These are phyloP conservation scores for Drosera capensis DNA, from an alignment of 148 eudicot genomes.

Conservation along the genomic window DNA sequence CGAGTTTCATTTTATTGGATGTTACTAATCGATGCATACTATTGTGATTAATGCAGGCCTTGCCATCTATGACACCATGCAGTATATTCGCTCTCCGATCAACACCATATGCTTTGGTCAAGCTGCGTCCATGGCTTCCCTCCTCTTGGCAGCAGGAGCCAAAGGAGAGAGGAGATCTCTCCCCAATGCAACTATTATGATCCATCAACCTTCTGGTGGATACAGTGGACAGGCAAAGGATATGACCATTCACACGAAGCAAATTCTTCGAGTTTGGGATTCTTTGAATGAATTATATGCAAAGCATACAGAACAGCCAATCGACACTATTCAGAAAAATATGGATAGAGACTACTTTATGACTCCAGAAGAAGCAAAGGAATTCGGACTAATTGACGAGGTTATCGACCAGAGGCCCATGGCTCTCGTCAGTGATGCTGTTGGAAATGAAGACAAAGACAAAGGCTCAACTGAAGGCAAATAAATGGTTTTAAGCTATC, in stretches of 20 bases:
- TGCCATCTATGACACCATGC: constrained; percentile 98
- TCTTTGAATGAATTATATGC: constrained; percentile 55
- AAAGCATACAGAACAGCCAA: constrained; percentile 75
- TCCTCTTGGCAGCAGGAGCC: constrained; percentile 81
- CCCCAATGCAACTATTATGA: constrained; percentile 86
- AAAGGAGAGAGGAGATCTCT: constrained; percentile 87
- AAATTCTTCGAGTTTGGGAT: constrained; percentile 91
- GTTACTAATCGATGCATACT: neutral
- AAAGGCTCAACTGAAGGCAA: constrained; percentile 27
- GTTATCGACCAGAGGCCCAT: constrained; percentile 75
- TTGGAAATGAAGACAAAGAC: constrained; percentile 44
- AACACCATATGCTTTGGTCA: constrained; percentile 88
- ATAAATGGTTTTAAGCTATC: too few relatives aligned
- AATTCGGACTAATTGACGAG: constrained; percentile 89
- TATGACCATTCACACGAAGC: constrained; percentile 83
- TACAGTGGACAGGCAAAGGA: constrained; percentile 96
- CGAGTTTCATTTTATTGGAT: too few relatives aligned
- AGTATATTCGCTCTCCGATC: constrained; percentile 89
- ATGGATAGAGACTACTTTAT: constrained; percentile 97
- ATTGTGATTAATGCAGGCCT: constrained; percentile 40
- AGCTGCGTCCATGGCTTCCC: constrained; percentile 97
- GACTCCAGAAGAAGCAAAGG: constrained; percentile 88
- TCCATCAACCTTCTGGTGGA: constrained; percentile 98
- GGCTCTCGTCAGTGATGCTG: constrained; percentile 79
- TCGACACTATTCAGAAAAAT: constrained; percentile 59